phyloP scores from a whole-genome alignment of 139 green algal species.

The Desmodesmus armatus region DNA sequence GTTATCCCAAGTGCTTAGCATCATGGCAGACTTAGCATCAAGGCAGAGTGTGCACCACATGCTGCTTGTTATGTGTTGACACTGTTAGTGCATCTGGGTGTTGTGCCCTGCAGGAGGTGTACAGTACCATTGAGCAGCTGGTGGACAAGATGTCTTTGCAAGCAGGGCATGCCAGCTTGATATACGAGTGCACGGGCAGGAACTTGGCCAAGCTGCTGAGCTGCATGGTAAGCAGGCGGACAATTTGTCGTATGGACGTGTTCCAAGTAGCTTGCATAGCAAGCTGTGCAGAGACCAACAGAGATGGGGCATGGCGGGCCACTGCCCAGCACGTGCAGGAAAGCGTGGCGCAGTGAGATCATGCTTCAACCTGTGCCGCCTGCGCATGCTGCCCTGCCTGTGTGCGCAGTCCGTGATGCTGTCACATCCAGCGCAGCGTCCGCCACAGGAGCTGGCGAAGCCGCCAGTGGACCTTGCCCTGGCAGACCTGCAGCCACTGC shows the following conservation, averaged over 20 bases:
- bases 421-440: slow-evolving; percentile 32
- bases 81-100: background rate
- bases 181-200: background rate
- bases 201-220: background rate
- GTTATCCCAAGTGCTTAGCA: too few relatives aligned
- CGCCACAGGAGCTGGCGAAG: background rate
- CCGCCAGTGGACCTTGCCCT: slow-evolving; percentile 1
- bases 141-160: background rate
- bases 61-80: background rate
- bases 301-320: background rate
- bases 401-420: slow-evolving; percentile 14
- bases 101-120: slow-evolving; percentile 18
- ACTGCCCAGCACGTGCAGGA: background rate
- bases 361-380: too few relatives aligned
- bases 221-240: slow-evolving; percentile 2
- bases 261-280: background rate
- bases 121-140: slow-evolving; percentile 5
- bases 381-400: background rate
- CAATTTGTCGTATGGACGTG: background rate
- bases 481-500: slow-evolving; percentile 8
- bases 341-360: too few relatives aligned
- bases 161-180: background rate
- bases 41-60: too few relatives aligned
- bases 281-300: background rate
- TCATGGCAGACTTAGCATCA: too few relatives aligned